Percentiles rank a stretch among this genome's conserved stretches.
Conservation (phyloP, 73 alveolate species). For the Tetrahymena malaccensis region DNA sequence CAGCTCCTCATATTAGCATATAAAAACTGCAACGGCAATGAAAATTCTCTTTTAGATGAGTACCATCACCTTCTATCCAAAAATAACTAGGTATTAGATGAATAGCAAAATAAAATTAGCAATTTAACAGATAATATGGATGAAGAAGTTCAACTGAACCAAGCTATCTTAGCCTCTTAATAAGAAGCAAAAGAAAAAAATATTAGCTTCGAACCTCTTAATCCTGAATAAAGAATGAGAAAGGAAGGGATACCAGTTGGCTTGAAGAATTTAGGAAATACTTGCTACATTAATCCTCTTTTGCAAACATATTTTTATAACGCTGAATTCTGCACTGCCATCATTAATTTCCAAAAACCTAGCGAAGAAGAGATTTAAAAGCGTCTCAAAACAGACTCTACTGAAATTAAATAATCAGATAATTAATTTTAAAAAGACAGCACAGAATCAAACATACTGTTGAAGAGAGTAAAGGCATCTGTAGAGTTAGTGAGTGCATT, state of each 20-base stretch:
- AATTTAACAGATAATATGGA: not conserved
- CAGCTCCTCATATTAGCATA: not conserved
- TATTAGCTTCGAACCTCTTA: slow-evolving; percentile 45
- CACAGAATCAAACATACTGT: slow-evolving; percentile 1
- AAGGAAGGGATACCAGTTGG: slow-evolving; percentile 60
- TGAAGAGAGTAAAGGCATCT: slow-evolving; percentile 25
- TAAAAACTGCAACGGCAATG: not conserved
- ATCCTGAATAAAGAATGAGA: slow-evolving; percentile 55
- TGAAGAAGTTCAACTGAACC: not conserved
- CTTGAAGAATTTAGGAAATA: slow-evolving; percentile 72
- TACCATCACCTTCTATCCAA: not conserved
- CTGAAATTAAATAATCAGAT: not conserved
- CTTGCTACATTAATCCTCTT: slow-evolving; percentile 78
- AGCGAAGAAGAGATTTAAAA: slow-evolving; percentile 1
- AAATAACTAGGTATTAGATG: not conserved
- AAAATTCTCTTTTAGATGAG: not conserved
- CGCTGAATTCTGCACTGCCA: slow-evolving; percentile 52
- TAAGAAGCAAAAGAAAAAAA: not conserved
- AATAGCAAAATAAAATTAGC: not conserved
- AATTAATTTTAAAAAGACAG: not conserved
- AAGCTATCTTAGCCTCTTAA: not conserved
- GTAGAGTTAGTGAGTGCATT: slow-evolving; percentile 39
- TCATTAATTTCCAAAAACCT: slow-evolving; percentile 39
- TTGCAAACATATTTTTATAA: slow-evolving; percentile 61
- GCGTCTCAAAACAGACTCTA: not conserved